Percentiles rank a stretch among this genome's conserved stretches.
Conservation (phyloP, 495 filamentous ascomycete genomes). For the Stereocaulon alpinum region DNA sequence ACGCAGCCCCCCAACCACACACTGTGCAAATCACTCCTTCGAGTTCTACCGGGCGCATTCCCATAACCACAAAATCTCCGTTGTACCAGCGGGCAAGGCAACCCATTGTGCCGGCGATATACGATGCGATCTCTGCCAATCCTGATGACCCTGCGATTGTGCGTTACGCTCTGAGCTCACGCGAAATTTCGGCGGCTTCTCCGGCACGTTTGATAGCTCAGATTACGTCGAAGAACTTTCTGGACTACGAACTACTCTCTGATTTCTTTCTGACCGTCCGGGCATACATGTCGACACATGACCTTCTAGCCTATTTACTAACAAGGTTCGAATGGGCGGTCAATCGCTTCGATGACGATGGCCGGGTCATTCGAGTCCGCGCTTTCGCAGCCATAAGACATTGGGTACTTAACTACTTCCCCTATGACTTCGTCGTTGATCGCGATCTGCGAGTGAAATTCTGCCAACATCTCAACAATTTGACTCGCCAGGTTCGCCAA, state of each 20-base stretch:
- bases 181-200: conserved; percentile 78
- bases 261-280: conserved; percentile 98
- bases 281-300: conserved; percentile 62
- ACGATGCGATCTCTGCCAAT: conserved; percentile 61
- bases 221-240: conserved; percentile 88
- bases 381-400: conserved; percentile 94
- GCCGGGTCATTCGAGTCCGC: conserved; percentile 83
- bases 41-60: conserved; percentile 11
- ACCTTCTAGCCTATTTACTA: conserved; percentile 73
- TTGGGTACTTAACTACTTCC: conserved; percentile 97
- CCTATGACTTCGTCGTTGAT: conserved; percentile 88
- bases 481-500: conserved; percentile 52
- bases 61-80: conserved; percentile 24
- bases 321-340: conserved; percentile 84
- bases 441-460: conserved; percentile 69
- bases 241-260: conserved; percentile 95
- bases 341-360: conserved; percentile 66
- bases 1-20: conserved; percentile 29
- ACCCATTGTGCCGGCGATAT: conserved; percentile 52
- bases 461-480: conserved; percentile 68
- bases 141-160: conserved; percentile 76
- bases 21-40: conserved; percentile 19
- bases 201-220: conserved; percentile 91
- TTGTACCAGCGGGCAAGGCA: conserved; percentile 36
- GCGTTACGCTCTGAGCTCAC: conserved; percentile 60